Evolutionary conservation across 106 monocot species (phyloP).

Genomic region (Platanthera guangdongensis): DNA sequence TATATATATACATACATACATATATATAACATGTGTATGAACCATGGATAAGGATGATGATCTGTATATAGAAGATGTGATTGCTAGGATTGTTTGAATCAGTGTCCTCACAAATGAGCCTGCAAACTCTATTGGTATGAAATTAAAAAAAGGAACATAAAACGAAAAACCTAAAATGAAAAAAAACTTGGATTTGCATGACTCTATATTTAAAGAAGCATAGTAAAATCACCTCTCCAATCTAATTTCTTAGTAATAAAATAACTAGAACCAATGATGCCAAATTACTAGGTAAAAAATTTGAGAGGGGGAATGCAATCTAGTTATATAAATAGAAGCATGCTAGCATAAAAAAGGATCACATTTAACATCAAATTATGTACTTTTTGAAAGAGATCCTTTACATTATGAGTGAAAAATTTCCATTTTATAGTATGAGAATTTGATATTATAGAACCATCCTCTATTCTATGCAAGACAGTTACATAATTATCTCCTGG

Average conservation of each 20-base stretch:
- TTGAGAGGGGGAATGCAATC: neutral
- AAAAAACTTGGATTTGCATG: neutral
- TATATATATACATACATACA: no score
- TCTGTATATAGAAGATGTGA: no score
- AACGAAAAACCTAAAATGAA: neutral
- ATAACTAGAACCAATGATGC: neutral
- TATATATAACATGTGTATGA: no score
- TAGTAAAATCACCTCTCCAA: neutral
- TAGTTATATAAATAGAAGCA: neutral
- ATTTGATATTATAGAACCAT: conserved; percentile 83
- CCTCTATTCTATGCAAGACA: conserved; percentile 64
- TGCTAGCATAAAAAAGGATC: neutral
- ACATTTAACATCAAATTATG: conserved; percentile 11
- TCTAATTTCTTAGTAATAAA: neutral
- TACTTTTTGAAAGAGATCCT: conserved; percentile 62
- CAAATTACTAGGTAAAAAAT: neutral
- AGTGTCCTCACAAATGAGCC: neutral
- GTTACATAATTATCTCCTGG: conserved; percentile 27
- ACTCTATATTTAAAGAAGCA: neutral
- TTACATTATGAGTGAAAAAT: conserved; percentile 71
- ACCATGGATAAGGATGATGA: no score
- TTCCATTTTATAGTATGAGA: conserved; percentile 85
- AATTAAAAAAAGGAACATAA: neutral
- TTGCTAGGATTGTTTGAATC: neutral
- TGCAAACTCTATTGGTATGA: neutral